Percentiles rank a stretch among this genome's conserved stretches.
These are phyloP conservation scores for Penicillium paradoxum DNA, from an alignment of 495 filamentous ascomycete genomes.

Conservation along the genomic window DNA sequence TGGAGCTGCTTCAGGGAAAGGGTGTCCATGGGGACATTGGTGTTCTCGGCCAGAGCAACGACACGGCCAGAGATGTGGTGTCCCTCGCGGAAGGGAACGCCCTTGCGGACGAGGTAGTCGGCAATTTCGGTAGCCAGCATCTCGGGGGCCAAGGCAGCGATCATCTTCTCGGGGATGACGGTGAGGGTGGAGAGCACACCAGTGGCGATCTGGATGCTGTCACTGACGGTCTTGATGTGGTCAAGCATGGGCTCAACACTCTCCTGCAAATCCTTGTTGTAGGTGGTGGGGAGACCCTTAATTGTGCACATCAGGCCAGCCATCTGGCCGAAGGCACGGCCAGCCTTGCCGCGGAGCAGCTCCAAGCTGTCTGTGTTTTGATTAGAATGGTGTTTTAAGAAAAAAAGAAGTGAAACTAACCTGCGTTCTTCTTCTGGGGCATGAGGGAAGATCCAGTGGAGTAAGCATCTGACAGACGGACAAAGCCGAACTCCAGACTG, in stretches of 20 bases:
- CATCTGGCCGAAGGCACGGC: constrained; percentile 83
- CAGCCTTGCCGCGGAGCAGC: constrained; percentile 81
- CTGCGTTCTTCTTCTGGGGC: constrained; percentile 77
- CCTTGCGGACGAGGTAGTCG: constrained; percentile 88
- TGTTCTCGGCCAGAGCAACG: constrained; percentile 70
- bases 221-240: constrained; percentile 77
- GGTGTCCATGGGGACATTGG: constrained; percentile 68
- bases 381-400: not conserved
- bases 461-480: constrained; percentile 80
- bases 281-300: constrained; percentile 85
- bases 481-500: constrained; percentile 75
- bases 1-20: constrained; percentile 65
- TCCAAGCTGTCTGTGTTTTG: constrained; percentile 69
- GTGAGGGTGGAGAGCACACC: constrained; percentile 65
- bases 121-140: constrained; percentile 83
- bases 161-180: constrained; percentile 71
- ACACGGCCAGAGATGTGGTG: constrained; percentile 84
- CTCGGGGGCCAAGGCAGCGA: constrained; percentile 64
- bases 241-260: constrained; percentile 83
- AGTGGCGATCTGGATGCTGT: constrained; percentile 83
- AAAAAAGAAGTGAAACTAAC: constrained; percentile 9
- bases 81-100: constrained; percentile 70
- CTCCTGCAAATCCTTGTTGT: constrained; percentile 96
- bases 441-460: constrained; percentile 80
- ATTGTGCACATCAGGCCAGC: constrained; percentile 80